Conservation (phyloP, 306 rosid genomes). For the Erythrophleum fordii region DNA sequence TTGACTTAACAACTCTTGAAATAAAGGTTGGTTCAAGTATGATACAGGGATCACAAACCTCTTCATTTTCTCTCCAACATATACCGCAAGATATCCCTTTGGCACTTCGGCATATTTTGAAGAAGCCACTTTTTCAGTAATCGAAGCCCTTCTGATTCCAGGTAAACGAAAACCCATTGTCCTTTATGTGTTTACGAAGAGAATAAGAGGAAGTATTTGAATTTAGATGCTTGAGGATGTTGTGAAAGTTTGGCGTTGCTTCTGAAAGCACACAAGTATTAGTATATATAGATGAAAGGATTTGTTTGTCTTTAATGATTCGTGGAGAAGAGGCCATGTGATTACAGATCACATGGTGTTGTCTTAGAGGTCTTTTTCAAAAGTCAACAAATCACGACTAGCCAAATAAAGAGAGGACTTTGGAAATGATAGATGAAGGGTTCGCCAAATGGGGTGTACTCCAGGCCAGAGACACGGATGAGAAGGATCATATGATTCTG, state of each 20-base stretch:
- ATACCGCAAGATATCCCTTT: conserved; percentile 25
- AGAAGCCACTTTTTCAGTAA: not conserved
- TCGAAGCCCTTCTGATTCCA: not conserved
- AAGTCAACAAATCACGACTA: not conserved
- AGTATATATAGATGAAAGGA: not conserved
- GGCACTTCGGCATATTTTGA: conserved; percentile 4
- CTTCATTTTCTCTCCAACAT: conserved; percentile 37
- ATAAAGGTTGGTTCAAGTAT: conserved; percentile 29
- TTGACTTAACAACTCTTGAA: not conserved
- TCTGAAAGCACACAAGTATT: not conserved
- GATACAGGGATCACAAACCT: conserved; percentile 29
- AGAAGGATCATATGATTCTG: not conserved
- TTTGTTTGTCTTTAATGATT: too few relatives aligned
- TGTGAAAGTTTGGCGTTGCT: not conserved
- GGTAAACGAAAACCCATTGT: conserved; percentile 19
- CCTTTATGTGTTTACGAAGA: not conserved
- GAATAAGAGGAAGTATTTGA: not conserved
- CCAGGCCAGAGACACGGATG: not conserved
- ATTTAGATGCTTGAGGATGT: not conserved
- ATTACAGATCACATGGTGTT: not conserved
- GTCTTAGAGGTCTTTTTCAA: not conserved
- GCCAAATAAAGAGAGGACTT: not conserved
- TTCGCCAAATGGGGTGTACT: not conserved
- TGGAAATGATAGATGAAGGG: not conserved
- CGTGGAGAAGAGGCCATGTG: not conserved